Evolutionary conservation across 1,139 yeast species (phyloP), one percentile per base, ranked within the genome.

Genomic region (Eremothecium coryli): DNA sequence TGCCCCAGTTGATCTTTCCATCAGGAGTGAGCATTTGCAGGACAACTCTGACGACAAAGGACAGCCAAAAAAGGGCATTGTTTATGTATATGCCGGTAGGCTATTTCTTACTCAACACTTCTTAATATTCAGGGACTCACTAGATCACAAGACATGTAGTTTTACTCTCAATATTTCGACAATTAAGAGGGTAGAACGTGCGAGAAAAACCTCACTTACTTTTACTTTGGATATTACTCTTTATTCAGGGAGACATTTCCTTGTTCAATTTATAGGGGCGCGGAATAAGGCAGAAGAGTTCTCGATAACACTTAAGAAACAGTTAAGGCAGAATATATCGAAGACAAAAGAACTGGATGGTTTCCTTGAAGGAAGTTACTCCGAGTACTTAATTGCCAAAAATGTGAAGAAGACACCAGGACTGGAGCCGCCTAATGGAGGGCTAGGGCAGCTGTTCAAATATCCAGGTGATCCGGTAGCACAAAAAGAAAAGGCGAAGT

Each of bases 381-480:
- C 96, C 0, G 97, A 90, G 52, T 88, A 82, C 53, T 64, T 86
- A 29, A 62, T 82, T 31, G 68, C 73, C 12, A 79, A 78, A 45
- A 80, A 80, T 51, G 65, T 57, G 4, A 45, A 50, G 2, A 49
- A 52, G 22, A 72, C 71, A 42, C 64, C 60, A 22, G 50, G 50
- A 12, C 67, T 68, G 3, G 49, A 56, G n/a, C 68, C 77, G 1
- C 95, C 96, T 0, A 64, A 69, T 2, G 93, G 93, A 16, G 98
- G 98, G 1, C 64, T 88, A 27, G 98, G 97, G 0, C 71, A 81
- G 49, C 62, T 62, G 17, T 86, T 74, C 60, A 81, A 82, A 46
- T 93, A 80, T 54, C 98, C 98, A 0, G 98, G 98, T 0, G 85
- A 84, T 53, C 73, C 93, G 2, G 70, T 71, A 41, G 80, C 78